Evolutionary conservation across 306 rosid genomes (phyloP).

Genomic region (Parietaria judaica): DNA sequence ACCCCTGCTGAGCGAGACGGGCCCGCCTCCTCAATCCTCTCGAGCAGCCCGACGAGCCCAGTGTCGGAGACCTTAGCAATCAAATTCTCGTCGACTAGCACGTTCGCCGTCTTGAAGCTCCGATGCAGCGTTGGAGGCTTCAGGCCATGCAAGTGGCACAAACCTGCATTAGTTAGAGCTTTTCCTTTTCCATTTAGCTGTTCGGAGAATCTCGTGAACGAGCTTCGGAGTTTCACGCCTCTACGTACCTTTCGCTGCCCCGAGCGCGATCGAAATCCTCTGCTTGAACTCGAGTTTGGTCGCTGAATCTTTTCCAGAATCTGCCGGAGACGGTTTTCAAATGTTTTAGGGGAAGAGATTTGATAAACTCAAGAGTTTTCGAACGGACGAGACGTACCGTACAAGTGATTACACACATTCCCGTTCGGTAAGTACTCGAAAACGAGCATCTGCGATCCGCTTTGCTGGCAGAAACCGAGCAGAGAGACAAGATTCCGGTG

Average conservation of each 20-base stretch:
- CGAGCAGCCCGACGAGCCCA: constrained; percentile 28
- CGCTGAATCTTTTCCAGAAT: constrained; percentile 18
- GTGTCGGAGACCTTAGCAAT: constrained; percentile 41
- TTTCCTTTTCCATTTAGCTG: not conserved
- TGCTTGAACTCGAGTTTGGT: constrained; percentile 40
- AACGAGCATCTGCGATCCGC: constrained; percentile 38
- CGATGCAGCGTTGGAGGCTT: constrained; percentile 32
- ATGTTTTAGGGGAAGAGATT: not conserved
- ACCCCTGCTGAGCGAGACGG: constrained; percentile 29
- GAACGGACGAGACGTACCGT: constrained; percentile 18
- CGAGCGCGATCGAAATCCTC: constrained; percentile 37
- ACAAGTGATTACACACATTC: constrained; percentile 34
- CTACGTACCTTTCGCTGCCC: constrained; percentile 36
- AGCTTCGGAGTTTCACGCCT: not conserved
- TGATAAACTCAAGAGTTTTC: not conserved
- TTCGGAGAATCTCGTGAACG: not conserved
- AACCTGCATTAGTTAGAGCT: constrained; percentile 27
- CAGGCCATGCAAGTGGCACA: constrained; percentile 35
- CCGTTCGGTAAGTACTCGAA: constrained; percentile 39
- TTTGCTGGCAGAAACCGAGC: constrained; percentile 45
- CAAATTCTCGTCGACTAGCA: constrained; percentile 38
- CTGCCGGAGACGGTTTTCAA: constrained; percentile 14
- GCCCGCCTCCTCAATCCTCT: constrained; percentile 35
- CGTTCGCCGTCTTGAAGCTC: constrained; percentile 42
- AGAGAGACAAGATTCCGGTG: constrained; percentile 34